Conservation (phyloP, 116 monocot genomes). For the Papilionanthe hybrid region DNA sequence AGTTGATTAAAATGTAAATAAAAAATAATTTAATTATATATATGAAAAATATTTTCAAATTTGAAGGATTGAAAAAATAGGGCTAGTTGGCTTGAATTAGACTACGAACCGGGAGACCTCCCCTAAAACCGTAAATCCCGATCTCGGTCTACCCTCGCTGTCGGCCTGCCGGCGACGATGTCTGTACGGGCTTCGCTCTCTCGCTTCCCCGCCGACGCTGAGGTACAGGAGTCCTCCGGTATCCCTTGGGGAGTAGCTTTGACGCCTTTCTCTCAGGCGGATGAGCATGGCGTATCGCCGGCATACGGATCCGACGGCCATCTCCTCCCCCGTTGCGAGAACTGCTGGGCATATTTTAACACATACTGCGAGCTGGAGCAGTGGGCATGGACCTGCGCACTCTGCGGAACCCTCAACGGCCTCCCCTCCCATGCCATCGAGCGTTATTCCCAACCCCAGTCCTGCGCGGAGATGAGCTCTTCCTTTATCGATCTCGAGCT, state of each 20-base stretch:
- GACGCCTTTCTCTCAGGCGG: conserved; percentile 61
- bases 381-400: conserved; percentile 87
- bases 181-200: conserved; percentile 67
- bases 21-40: too few species aligned
- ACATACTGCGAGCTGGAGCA: conserved; percentile 84
- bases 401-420: conserved; percentile 79
- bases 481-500: conserved; percentile 92
- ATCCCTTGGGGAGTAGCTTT: conserved; percentile 90
- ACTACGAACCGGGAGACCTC: too few species aligned
- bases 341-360: conserved; percentile 94
- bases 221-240: conserved; percentile 59
- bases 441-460: conserved; percentile 42
- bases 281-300: conserved; percentile 58
- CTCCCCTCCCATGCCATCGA: conserved; percentile 50
- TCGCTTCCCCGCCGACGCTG: conserved; percentile 71
- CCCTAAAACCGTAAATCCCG: too few species aligned
- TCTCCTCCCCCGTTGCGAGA: conserved; percentile 89
- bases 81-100: too few species aligned
- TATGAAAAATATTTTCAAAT: too few species aligned
- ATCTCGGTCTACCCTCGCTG: background rate
- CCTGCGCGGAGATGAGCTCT: conserved; percentile 62
- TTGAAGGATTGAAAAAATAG: too few species aligned
- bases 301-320: conserved; percentile 48
- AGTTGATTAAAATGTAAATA: too few species aligned
- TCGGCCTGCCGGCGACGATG: conserved; percentile 28